Base-by-base conservation (phyloP, 345 rosid species). In the Sisymbrium irio region DNA sequence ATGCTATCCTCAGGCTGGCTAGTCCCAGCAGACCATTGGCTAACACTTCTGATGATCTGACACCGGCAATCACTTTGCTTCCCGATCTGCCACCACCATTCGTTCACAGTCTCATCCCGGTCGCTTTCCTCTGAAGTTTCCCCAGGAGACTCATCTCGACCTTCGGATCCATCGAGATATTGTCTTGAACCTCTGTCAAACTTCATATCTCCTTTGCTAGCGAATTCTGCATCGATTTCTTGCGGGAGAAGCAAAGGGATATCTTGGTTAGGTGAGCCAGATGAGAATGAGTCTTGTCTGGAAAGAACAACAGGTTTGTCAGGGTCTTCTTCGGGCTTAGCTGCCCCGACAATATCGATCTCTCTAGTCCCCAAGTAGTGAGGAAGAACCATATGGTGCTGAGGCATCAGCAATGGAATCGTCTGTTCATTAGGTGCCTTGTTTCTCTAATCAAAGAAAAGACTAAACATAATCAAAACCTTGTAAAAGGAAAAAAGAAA, bases 1-100 rank as follows among this genome's bases (percentile, higher is more conserved):
- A 89, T 94, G 80, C 98, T 94, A 54, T 91, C 96, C 86, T 94
- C 98, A 9, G 87, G 80, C 66, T 84, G 96, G 69, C 89, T 86
- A 14, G 89, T 85, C 69, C 98, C 98, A 6, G 89, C 92, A 2
- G 98, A 94, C 98, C 98, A 94, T 62, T 87, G 96, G 76, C 95
- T 81, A 50, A 85, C 95, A 74, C 98, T 94, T 87, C 98, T 84
- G 66, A 91, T 82, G 56, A 93, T 93, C 95, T 94, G 98, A 82
- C 97, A 89, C 42, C 17, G 47, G 32, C 97, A 94, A 51, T 87
- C 75, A 47, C 78, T 76, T 22, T 85, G 83, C 70, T 65, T 74
- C 69, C 46, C 90, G 69, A 51, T 87, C 84, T 74, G 97, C 96
- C 20, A 72, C 82, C 75, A 57, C 80, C 80, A 77, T 18, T 64